Base-by-base conservation (phyloP, 805 yeast genomes). In the Komagataella pastoris region DNA sequence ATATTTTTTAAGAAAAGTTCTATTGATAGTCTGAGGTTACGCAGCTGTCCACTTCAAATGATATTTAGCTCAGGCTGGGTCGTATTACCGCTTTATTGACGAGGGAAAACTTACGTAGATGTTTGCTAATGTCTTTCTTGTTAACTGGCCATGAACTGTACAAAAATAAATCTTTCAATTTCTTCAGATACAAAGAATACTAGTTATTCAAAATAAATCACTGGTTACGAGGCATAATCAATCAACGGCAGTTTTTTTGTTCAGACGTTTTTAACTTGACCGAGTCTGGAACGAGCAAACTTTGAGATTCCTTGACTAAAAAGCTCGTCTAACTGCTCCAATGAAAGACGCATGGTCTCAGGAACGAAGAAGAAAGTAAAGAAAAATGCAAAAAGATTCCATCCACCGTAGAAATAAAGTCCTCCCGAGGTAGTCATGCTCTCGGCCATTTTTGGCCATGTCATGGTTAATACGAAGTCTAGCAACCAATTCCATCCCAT, bases 391-490 rank as follows among this genome's bases (percentile, higher is more conserved):
- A 79, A 69, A 50, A 76, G 61, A 63, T 77, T 72, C 67, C 83
- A 81, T 6, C 83, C 81, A 52, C 74, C 64, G 61, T 74, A 72
- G 46, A 75, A 75, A 57, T 71, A 75, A 50, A 85, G 88, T 3
- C 95, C 95, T 64, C 96, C 96, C 56, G 83, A 86, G 2, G 88
- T 77, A 52, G 77, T 79, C 68, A 88, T 81, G 0, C 83, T 80
- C 49, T 67, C 73, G 52, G 76, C 65, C 64, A 88, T 66, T 19
- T 85, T 71, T 44, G 95, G 93, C 93, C 93, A 83, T 7, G 95
- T 80, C 56, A 87, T 73, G 21, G 91, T 80, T 55, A 81, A 69
- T 50, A 81, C 67, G 58, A 81, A 81, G 64, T 81, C 81, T 72
- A 82, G 82, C 65, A 81, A 81, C 87, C 87, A 81, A 62, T 83